Base-by-base conservation (phyloP, 108 stramenopile species). In the Seminavis robusta region DNA sequence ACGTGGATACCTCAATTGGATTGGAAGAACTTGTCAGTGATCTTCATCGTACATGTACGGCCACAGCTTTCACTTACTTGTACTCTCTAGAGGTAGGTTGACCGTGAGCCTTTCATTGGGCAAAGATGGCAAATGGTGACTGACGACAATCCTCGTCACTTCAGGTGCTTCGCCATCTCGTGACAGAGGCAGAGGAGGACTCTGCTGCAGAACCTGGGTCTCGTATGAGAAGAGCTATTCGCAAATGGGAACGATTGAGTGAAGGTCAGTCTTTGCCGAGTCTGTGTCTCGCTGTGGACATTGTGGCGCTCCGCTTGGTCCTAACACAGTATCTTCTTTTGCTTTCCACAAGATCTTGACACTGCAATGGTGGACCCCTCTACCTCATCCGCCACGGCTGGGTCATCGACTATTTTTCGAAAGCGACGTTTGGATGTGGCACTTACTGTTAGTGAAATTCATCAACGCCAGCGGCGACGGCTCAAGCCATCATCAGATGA, bases 221-320 rank as follows among this genome's bases (percentile, higher is more conserved):
- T 15, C 47, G 39, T 23, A 23, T 44, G 41, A 10, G 42, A 10
- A 53, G 63, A 25, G 85, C 79, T 3, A 74, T 77, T 49, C 53
- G 73, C 8, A 88, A 86, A 55, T 93, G 91, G 91, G 75, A 80
- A 67, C n/a, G n/a, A n/a, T n/a, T n/a, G n/a, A n/a, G n/a, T n/a
- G n/a, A n/a, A n/a, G n/a, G n/a, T n/a, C n/a, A n/a, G n/a, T n/a
- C n/a, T n/a, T n/a, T n/a, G n/a, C n/a, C n/a, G n/a, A n/a, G n/a
- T n/a, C n/a, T n/a, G n/a, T n/a, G n/a, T n/a, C n/a, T n/a, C n/a
- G n/a, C n/a, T n/a, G n/a, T n/a, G n/a, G n/a, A n/a, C n/a, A n/a
- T n/a, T n/a, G n/a, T n/a, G n/a, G n/a, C n/a, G n/a, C n/a, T n/a
- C n/a, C n/a, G n/a, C n/a, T n/a, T n/a, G n/a, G n/a, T n/a, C n/a